These are phyloP conservation scores for Cladosporium sp. DNA, from an alignment of 2,329 filamentous ascomycete genomes.

Conservation along the genomic window DNA sequence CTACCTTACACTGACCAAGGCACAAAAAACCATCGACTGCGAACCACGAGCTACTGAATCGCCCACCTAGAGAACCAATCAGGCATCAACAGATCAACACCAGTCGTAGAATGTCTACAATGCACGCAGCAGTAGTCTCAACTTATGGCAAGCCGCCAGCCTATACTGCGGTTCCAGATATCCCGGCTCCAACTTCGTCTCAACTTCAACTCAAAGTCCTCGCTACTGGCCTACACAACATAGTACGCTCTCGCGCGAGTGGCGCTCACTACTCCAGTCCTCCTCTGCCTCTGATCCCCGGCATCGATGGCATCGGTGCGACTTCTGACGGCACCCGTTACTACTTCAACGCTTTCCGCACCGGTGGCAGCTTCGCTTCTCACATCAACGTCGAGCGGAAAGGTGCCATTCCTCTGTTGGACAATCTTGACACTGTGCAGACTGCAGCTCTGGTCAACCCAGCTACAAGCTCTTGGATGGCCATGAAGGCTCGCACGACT, in stretches of 20 bases:
- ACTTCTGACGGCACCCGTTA: slow-evolving; percentile 48
- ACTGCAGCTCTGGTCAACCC: slow-evolving; percentile 59
- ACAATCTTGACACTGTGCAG: slow-evolving; percentile 48
- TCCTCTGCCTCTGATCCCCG: slow-evolving; percentile 53
- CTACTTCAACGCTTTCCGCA: slow-evolving; percentile 49
- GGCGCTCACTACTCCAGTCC: slow-evolving; percentile 57
- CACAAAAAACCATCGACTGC: background rate
- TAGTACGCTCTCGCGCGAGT: slow-evolving; percentile 55
- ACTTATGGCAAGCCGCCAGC: slow-evolving; percentile 42
- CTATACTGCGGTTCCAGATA: slow-evolving; percentile 35
- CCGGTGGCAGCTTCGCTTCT: slow-evolving; percentile 49
- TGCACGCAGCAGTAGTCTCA: slow-evolving; percentile 44
- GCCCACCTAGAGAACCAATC: background rate
- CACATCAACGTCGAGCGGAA: slow-evolving; percentile 46
- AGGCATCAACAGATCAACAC: background rate
- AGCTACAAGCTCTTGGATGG: slow-evolving; percentile 60
- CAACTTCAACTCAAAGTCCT: slow-evolving; percentile 54
- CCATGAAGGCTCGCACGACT: slow-evolving; percentile 48
- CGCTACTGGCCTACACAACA: slow-evolving; percentile 54
- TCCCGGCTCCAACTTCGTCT: slow-evolving; percentile 37
- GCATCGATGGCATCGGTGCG: slow-evolving; percentile 55
- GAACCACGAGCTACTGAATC: background rate
- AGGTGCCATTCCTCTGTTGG: slow-evolving; percentile 45
- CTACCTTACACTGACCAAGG: background rate
- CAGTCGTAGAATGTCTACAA: slow-evolving; percentile 23